Evolutionary conservation across 495 filamentous ascomycete genomes (phyloP), one percentile per base, ranked within the genome.

Genomic region (Trichocladium uniseriatum): DNA sequence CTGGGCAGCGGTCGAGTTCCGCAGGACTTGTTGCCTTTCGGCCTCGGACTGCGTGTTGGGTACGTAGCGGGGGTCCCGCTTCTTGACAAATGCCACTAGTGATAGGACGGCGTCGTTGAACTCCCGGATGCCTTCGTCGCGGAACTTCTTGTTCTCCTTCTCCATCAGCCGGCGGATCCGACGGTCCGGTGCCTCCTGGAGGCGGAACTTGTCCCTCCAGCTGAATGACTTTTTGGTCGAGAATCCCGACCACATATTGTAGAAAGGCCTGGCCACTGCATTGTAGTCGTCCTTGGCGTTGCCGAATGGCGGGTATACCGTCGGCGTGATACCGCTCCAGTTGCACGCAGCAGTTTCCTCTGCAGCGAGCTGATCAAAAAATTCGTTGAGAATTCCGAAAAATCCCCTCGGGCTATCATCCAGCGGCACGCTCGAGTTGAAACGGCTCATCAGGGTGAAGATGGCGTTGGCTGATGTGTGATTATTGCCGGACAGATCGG

Each of bases 51-150:
- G 82, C 2, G 55, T 69, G 45, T 73, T 73, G 4, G 71, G 57
- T 49, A 85, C 80, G 60, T 84, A 95, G 44, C 92, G 81, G 0
- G 88, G 88, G 56, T 99, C 92, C 22, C 92, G 79, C 69, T 94
- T 96, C 53, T 84, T 84, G n/a, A 89, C 84, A 65, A 97, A 96
- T 10, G 80, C 75, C 11, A 97, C 87, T 13, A 99, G 76, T 1
- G 84, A 85, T 38, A 76, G 61, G n/a, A 99, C 90, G 10, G 87
- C 83, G 54, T 95, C 88, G 67, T 95, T 97, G 69, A 91, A 97
- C 49, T 95, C 86, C 36, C 83, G 79, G 24, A 88, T 79, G 2
- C 79, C 87, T 32, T 86, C 84, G 8, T 94, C 87, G 48, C 92
- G 76, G n/a, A 86, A 66, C 37, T 81, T 82, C 55, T 81, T 87